Evolutionary conservation across 306 rosid genomes (phyloP).

Genomic region (Quercus alba): DNA sequence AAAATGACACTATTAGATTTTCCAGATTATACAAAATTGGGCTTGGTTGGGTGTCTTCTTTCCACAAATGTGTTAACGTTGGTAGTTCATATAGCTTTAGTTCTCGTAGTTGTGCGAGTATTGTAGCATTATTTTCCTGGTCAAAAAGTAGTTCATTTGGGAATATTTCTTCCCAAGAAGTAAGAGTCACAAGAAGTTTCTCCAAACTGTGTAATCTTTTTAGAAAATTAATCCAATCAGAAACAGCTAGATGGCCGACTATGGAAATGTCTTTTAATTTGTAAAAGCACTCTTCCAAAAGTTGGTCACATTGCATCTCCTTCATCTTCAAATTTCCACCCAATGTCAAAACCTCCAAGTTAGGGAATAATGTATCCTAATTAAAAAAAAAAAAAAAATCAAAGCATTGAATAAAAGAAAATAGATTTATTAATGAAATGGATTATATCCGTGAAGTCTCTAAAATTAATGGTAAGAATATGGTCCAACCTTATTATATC

Average conservation of each 20-base stretch:
- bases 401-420: neutral
- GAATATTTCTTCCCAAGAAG: neutral
- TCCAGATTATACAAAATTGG: neutral
- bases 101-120: neutral
- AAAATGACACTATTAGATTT: fast-evolving
- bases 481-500: neutral
- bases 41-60: neutral
- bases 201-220: neutral
- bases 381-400: neutral
- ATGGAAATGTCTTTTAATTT: neutral
- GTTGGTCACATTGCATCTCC: neutral
- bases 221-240: neutral
- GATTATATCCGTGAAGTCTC: neutral
- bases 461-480: neutral
- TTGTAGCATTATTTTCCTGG: neutral
- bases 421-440: neutral
- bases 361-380: slow-evolving; percentile 6
- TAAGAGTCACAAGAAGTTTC: fast-evolving
- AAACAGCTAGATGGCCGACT: neutral
- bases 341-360: neutral
- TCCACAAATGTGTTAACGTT: neutral
- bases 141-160: neutral
- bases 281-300: neutral
- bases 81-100: fast-evolving
- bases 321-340: too few species aligned